Evolutionary conservation across 352 stramenopile species (phyloP).

Genomic region (Phytophthora multivora): DNA sequence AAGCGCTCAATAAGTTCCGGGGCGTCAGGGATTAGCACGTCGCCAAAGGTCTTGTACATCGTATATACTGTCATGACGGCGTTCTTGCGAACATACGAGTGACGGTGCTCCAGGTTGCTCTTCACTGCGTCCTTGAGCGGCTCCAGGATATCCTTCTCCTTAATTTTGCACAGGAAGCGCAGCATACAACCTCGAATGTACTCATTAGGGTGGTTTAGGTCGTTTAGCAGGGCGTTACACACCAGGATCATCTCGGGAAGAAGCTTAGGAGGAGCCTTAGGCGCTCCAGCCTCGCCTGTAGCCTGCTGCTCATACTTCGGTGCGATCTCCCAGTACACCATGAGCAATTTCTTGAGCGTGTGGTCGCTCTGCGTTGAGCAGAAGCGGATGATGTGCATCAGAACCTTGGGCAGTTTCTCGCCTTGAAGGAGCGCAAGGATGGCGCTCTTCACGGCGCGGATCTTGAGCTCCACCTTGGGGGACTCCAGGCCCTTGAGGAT

Average conservation of each 20-base stretch:
- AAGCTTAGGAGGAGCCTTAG: slow-evolving; percentile 89
- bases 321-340: slow-evolving; percentile 99
- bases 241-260: slow-evolving; percentile 99
- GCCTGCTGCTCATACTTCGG: slow-evolving; percentile 95
- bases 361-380: slow-evolving; percentile 99
- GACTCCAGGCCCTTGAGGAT: slow-evolving; percentile 98
- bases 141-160: slow-evolving; percentile 96
- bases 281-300: slow-evolving; percentile 30
- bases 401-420: slow-evolving; percentile 97
- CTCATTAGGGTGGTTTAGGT: slow-evolving; percentile 99
- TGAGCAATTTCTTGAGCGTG: slow-evolving; percentile 99
- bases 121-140: slow-evolving; percentile 93
- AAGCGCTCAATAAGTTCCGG: slow-evolving; percentile 97
- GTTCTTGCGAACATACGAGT: slow-evolving; percentile 99
- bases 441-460: slow-evolving; percentile 97
- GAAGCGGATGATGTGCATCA: slow-evolving; percentile 99
- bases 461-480: slow-evolving; percentile 95
- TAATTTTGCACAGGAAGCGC: slow-evolving; percentile 99
- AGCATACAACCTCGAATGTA: slow-evolving; percentile 99
- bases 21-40: slow-evolving; percentile 96
- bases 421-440: slow-evolving; percentile 98
- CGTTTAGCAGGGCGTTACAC: slow-evolving; percentile 99
- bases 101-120: slow-evolving; percentile 97
- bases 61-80: slow-evolving; percentile 98
- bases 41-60: slow-evolving; percentile 96